Conservation (phyloP, 352 stramenopile genomes). For the Globisporangium yorkense region DNA sequence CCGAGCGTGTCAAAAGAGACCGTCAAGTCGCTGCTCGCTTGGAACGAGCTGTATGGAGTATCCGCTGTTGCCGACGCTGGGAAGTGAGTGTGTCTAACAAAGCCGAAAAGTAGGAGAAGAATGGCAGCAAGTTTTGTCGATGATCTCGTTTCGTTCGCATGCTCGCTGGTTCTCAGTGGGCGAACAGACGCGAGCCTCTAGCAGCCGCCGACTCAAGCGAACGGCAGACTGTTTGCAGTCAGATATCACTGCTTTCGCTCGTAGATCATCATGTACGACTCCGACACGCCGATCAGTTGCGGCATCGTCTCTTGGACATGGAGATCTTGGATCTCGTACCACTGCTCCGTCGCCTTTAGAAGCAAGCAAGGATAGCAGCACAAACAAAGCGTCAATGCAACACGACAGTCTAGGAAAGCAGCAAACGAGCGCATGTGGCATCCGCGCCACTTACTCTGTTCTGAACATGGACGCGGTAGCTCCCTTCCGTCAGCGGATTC, state of each 20-base stretch:
- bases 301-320: constrained; percentile 97
- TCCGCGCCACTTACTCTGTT: constrained; percentile 61
- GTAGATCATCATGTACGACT: constrained; percentile 92
- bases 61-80: constrained; percentile 18
- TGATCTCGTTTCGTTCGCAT: neutral
- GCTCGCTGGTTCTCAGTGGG: neutral
- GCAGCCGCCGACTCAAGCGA: neutral
- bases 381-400: neutral
- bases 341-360: constrained; percentile 85
- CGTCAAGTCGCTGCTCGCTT: constrained; percentile 43
- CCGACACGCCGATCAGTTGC: constrained; percentile 96
- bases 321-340: constrained; percentile 99
- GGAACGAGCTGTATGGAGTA: constrained; percentile 71
- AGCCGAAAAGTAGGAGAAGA: neutral
- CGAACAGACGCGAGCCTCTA: neutral
- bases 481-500: constrained; percentile 94
- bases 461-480: constrained; percentile 95
- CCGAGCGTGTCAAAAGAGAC: constrained; percentile 67
- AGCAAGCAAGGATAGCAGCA: constrained; percentile 11
- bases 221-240: neutral
- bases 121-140: neutral
- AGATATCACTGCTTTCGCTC: constrained; percentile 58
- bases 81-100: neutral
- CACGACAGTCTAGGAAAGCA: neutral
- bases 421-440: neutral